Evolutionary conservation across 441 rosid genomes (phyloP).

Genomic region (Croton laevigatus): DNA sequence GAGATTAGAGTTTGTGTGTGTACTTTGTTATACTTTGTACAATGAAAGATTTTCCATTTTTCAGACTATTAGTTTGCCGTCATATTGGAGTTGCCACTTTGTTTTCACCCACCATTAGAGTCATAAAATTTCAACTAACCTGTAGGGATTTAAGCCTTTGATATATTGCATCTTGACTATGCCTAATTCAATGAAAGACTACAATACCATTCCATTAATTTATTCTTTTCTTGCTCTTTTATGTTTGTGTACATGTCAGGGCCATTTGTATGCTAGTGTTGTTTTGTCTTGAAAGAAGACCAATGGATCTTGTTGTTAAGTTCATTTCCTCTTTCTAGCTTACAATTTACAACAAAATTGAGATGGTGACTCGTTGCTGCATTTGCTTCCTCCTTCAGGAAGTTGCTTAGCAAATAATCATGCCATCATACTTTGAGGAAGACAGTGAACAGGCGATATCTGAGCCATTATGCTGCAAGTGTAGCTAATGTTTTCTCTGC

Average conservation of each 20-base stretch:
- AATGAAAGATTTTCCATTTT: neutral
- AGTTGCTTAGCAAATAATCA: neutral
- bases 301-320: neutral
- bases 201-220: neutral
- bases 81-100: neutral
- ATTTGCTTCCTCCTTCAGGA: conserved; percentile 1
- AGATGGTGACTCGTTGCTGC: conserved; percentile 1
- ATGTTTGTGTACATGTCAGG: neutral
- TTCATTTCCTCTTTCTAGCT: neutral
- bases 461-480: neutral
- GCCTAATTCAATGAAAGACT: neutral
- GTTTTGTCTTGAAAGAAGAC: neutral
- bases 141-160: neutral
- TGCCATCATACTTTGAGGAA: neutral
- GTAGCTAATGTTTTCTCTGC: neutral
- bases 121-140: neutral
- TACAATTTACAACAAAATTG: neutral
- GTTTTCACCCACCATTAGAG: neutral
- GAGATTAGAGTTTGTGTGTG: too few species aligned
- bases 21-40: neutral
- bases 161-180: neutral
- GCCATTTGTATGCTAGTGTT: neutral
- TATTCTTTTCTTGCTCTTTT: neutral
- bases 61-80: neutral
- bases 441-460: neutral